Evolutionary conservation across 2,329 filamentous ascomycete species (phyloP), one percentile per base, ranked within the genome.

Genomic region (Daldinia eschscholtzii): DNA sequence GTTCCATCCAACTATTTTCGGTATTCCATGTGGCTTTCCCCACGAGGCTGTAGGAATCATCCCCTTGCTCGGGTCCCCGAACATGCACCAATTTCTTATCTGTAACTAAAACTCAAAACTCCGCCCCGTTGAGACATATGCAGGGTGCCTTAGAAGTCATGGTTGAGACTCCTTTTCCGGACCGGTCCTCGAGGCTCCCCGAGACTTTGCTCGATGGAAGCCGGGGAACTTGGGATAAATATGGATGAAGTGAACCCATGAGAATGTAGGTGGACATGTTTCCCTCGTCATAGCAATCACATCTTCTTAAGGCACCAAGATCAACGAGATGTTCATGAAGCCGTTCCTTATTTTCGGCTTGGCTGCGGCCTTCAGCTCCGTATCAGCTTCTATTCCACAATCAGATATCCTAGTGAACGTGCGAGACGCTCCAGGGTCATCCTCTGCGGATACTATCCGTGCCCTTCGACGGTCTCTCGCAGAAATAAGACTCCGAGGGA

Each of bases 401-500:
- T 42, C 62, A 18, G 64, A 67, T 52, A 10, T 68, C 42, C 57
- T n/a, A 15, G 42, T 79, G n/a, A 64, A 72, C 30, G 71, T 74
- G 46, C 76, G 75, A 41, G 74, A 75, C 67, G 59, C 35, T 35
- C 66, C 64, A 46, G 70, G 64, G 2, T 44, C 58, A 59, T 65
- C 76, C 13, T 64, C 72, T 5, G 57, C 58, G 30, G 57, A 75
- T 41, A 76, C 76, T 2, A 53, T 77, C 2, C 60, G 48, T 20
- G 70, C 68, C 15, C 44, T 79, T 44, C 69, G 66, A 10, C 72
- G 75, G 35, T 73, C 77, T 9, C 65, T 77, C 35, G 20, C 61
- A 0, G 55, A 57, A 3, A 48, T 75, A 28, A 52, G 66, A 13
- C 61, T 69, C 3, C 37, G 67, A 28, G 67, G 72, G 56, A 67